Evolutionary conservation across 768 basidiomycete genomes (phyloP).

Genomic region (Trametes punicea): DNA sequence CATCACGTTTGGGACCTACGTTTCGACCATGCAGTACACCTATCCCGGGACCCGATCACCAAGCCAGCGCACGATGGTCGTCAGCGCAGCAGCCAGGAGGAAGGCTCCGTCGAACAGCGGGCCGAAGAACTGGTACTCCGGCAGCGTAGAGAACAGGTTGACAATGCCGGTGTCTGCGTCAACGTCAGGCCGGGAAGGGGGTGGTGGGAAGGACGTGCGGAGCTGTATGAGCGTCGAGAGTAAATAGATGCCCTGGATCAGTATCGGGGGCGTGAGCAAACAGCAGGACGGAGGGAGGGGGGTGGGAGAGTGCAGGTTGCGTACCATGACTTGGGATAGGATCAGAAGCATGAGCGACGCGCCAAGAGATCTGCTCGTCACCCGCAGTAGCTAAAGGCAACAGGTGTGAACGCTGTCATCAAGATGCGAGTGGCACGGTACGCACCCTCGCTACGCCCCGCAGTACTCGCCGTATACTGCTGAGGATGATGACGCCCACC

Average conservation of each 20-base stretch:
- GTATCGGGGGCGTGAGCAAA: background rate
- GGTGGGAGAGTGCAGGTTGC: conserved; percentile 15
- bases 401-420: background rate
- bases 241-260: conserved; percentile 77
- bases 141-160: conserved; percentile 71
- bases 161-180: conserved; percentile 19
- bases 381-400: conserved; percentile 50
- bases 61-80: conserved; percentile 51
- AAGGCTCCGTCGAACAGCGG: conserved; percentile 73
- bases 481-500: conserved; percentile 74
- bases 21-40: background rate
- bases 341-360: conserved; percentile 75
- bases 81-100: conserved; percentile 52
- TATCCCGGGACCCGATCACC: conserved; percentile 30
- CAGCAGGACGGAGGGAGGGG: no score
- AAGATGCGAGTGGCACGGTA: background rate
- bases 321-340: conserved; percentile 81
- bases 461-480: conserved; percentile 67
- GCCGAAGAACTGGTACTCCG: conserved; percentile 71
- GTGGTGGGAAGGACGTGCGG: conserved; percentile 75
- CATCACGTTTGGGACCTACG: background rate
- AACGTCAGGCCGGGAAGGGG: conserved; percentile 31
- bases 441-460: conserved; percentile 60
- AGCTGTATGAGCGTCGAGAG: conserved; percentile 81
- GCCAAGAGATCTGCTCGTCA: conserved; percentile 66